Evolutionary conservation across 2,329 filamentous ascomycete genomes (phyloP).

Genomic region (Monilinia laxa): DNA sequence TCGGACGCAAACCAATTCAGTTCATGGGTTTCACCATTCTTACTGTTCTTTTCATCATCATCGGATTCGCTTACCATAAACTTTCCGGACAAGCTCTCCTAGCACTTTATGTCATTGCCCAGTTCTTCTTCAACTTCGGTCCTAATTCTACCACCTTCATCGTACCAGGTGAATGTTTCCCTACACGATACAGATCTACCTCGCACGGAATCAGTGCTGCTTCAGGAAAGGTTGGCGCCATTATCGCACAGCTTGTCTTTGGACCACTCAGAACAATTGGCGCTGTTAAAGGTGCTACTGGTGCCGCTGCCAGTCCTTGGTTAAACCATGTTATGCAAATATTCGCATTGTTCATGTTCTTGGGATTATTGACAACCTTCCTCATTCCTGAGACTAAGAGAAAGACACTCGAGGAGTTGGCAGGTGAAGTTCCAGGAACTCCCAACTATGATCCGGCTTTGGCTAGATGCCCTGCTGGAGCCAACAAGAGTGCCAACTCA

Average conservation of each 20-base stretch:
- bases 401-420: constrained; percentile 67
- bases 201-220: constrained; percentile 43
- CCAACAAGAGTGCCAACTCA: background rate
- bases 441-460: constrained; percentile 21
- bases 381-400: constrained; percentile 76
- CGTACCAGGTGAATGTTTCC: constrained; percentile 65
- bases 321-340: constrained; percentile 74
- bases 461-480: background rate
- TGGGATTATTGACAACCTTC: constrained; percentile 64
- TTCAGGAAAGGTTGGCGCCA: constrained; percentile 42
- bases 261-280: constrained; percentile 49
- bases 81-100: constrained; percentile 54
- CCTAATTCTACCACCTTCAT: constrained; percentile 72
- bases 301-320: constrained; percentile 48
- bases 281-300: constrained; percentile 36
- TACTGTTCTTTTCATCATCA: constrained; percentile 60
- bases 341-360: constrained; percentile 77
- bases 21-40: constrained; percentile 60
- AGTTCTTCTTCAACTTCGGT: constrained; percentile 67
- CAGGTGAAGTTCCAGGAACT: constrained; percentile 21
- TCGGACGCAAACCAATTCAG: constrained; percentile 78
- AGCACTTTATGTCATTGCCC: constrained; percentile 61
- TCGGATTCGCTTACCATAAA: constrained; percentile 59
- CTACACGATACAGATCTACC: constrained; percentile 42
- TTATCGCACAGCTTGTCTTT: constrained; percentile 51